Conservation (phyloP, 1,284 basidiomycete genomes). For the Phellinidium pouzarii region DNA sequence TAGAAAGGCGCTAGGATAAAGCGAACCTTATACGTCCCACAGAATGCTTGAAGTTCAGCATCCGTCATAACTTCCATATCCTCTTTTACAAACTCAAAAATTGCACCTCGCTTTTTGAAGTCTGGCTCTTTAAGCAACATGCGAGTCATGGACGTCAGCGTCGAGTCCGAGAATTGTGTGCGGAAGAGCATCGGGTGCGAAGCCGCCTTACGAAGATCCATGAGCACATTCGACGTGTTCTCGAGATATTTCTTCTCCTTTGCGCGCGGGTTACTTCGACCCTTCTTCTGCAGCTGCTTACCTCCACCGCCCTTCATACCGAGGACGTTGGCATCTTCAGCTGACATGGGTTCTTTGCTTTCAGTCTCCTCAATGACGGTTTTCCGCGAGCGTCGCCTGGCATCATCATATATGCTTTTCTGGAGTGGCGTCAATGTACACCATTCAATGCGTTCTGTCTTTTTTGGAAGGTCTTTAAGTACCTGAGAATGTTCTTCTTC, state of each 20-base stretch:
- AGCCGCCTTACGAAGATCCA: constrained; percentile 94
- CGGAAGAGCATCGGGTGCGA: constrained; percentile 96
- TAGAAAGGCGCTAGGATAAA: background rate
- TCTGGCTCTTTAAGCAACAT: constrained; percentile 88
- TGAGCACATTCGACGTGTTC: constrained; percentile 85
- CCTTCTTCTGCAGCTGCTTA: constrained; percentile 36
- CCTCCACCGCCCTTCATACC: constrained; percentile 38
- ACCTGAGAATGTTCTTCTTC: constrained; percentile 46
- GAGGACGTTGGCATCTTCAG: constrained; percentile 30
- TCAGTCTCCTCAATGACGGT: constrained; percentile 56
- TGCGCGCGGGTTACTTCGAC: constrained; percentile 35
- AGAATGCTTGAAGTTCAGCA: constrained; percentile 82
- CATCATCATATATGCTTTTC: constrained; percentile 78
- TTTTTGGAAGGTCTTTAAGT: constrained; percentile 86
- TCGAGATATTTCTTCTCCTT: constrained; percentile 70
- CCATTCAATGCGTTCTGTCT: constrained; percentile 89
- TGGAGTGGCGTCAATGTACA: constrained; percentile 90
- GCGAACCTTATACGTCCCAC: constrained; percentile 72
- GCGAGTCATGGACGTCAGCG: constrained; percentile 70
- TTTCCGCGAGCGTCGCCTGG: constrained; percentile 79
- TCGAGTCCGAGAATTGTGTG: constrained; percentile 73
- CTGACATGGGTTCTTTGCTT: constrained; percentile 29
- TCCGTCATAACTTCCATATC: constrained; percentile 96
- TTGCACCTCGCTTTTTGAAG: constrained; percentile 72
- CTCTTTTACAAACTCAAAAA: constrained; percentile 80